Evolutionary conservation across 2,329 filamentous ascomycete genomes (phyloP).

Genomic region (Pestalotiopsis sp.): DNA sequence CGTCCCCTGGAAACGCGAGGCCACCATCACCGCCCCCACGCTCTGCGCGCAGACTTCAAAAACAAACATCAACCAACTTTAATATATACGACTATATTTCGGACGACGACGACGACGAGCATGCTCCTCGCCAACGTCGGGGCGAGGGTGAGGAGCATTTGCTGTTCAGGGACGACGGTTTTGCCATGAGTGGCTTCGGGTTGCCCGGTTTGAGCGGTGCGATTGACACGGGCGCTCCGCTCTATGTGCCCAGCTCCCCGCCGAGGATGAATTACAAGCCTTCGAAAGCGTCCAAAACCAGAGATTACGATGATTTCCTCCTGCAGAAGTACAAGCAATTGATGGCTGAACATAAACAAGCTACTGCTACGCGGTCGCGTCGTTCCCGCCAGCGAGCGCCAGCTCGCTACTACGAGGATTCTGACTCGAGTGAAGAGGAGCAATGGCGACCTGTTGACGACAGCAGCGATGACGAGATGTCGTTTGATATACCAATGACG

Average conservation of each 20-base stretch:
- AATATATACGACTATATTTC: constrained; percentile 14
- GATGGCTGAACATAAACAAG: not conserved
- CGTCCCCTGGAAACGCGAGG: not conserved
- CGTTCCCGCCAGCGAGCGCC: not conserved
- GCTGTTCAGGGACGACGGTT: constrained; percentile 13
- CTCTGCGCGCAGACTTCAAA: not conserved
- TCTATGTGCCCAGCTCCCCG: not conserved
- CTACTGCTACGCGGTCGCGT: not conserved
- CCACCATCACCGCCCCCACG: not conserved
- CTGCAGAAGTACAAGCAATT: not conserved
- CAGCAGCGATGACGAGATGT: constrained; percentile 12
- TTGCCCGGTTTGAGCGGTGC: constrained; percentile 12
- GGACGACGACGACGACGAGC: constrained; percentile 15
- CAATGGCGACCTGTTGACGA: not conserved
- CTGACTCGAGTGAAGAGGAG: constrained; percentile 10
- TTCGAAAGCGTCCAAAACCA: not conserved
- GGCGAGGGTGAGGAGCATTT: constrained; percentile 15
- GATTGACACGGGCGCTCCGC: constrained; percentile 10
- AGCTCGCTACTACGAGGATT: not conserved
- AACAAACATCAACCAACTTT: constrained; percentile 4
- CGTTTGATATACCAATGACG: constrained; percentile 16
- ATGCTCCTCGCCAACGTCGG: constrained; percentile 7
- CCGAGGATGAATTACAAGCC: not conserved
- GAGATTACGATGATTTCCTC: not conserved
- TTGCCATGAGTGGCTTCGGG: constrained; percentile 12